Evolutionary conservation across 345 rosid genomes (phyloP).

Genomic region (Brassica juncea): DNA sequence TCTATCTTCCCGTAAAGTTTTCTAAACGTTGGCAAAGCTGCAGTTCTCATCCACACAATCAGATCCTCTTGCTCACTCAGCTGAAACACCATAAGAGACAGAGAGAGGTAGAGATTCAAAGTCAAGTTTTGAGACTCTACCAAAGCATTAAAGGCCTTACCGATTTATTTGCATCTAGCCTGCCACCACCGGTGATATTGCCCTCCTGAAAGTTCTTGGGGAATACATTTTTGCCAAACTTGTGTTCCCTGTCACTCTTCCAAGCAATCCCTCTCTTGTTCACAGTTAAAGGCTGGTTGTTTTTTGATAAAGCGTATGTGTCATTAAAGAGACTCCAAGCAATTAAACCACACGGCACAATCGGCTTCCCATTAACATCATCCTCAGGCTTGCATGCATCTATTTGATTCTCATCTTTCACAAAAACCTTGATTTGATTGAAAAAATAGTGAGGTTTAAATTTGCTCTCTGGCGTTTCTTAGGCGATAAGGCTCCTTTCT

Average conservation of each 20-base stretch:
- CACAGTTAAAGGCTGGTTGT: conserved; percentile 46
- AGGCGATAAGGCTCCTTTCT: neutral
- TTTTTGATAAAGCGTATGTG: conserved; percentile 62
- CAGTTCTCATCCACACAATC: conserved; percentile 99
- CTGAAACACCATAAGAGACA: conserved; percentile 41
- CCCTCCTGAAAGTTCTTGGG: conserved; percentile 82
- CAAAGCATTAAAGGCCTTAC: conserved; percentile 54
- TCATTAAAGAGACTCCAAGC: conserved; percentile 99
- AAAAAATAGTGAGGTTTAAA: too few species aligned
- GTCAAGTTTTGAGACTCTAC: conserved; percentile 19
- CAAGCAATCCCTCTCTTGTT: conserved; percentile 77
- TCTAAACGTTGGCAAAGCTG: conserved; percentile 96
- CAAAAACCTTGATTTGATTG: too few species aligned
- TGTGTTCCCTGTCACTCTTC: conserved; percentile 91
- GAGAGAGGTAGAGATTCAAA: neutral
- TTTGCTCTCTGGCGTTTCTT: too few species aligned
- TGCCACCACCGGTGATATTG: conserved; percentile 59
- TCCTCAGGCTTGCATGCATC: conserved; percentile 69
- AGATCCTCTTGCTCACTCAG: conserved; percentile 92
- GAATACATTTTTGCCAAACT: conserved; percentile 76
- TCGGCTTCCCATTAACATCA: conserved; percentile 34
- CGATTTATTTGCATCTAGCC: conserved; percentile 42
- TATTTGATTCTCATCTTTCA: conserved; percentile 41
- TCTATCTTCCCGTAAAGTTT: conserved; percentile 96
- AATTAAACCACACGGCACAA: conserved; percentile 95